Evolutionary conservation across 495 filamentous ascomycete genomes (phyloP).

Genomic region (Immersiella caudata): DNA sequence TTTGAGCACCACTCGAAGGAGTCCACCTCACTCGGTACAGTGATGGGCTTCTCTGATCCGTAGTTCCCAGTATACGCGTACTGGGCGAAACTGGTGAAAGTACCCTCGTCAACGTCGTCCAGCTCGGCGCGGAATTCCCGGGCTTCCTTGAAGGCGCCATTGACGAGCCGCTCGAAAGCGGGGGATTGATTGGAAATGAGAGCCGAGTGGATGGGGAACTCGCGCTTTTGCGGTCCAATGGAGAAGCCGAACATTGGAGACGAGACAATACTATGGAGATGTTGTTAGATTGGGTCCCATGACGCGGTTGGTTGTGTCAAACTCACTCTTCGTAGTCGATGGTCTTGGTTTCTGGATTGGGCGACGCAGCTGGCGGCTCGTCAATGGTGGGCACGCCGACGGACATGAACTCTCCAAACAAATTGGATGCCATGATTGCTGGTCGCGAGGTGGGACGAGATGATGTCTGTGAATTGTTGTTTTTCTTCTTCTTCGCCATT

Average conservation of each 20-base stretch:
- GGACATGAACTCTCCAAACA: too few relatives aligned
- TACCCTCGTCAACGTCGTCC: constrained; percentile 15
- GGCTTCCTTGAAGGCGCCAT: constrained; percentile 24
- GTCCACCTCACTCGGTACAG: too few relatives aligned
- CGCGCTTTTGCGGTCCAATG: constrained; percentile 2
- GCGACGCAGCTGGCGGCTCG: neutral
- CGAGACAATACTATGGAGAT: constrained; percentile 11
- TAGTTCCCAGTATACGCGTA: constrained; percentile 24
- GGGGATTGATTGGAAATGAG: constrained; percentile 9
- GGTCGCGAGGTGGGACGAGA: too few relatives aligned
- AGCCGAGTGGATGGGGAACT: constrained; percentile 14
- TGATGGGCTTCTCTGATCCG: too few relatives aligned
- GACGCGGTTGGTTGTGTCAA: neutral
- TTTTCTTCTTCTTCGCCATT: too few relatives aligned
- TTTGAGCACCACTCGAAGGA: too few relatives aligned
- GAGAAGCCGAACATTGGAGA: constrained; percentile 18
- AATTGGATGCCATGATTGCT: too few relatives aligned
- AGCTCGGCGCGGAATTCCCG: constrained; percentile 8
- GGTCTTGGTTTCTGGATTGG: neutral
- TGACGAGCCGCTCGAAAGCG: constrained; percentile 2
- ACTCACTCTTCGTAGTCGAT: neutral
- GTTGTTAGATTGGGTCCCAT: neutral
- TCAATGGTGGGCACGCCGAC: too few relatives aligned
- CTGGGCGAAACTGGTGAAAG: constrained; percentile 12
- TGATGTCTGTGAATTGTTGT: too few relatives aligned